Evolutionary conservation across 805 yeast species (phyloP).

Genomic region (Myxozyma melibiosi): DNA sequence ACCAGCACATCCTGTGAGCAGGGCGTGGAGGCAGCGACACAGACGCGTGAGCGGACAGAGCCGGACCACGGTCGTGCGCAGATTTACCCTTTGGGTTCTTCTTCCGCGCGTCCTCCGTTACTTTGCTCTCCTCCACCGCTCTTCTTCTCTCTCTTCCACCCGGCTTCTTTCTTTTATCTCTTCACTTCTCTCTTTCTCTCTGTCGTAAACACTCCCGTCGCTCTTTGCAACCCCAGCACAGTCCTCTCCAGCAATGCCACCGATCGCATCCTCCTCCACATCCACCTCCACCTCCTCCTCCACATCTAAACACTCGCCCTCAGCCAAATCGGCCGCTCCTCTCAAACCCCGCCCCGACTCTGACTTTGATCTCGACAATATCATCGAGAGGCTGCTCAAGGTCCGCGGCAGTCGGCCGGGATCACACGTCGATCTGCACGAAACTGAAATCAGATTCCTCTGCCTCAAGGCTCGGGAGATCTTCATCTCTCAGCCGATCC

Average conservation of each 20-base stretch:
- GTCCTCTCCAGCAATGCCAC: no score
- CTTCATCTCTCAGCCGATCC: conserved; percentile 94
- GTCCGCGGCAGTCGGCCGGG: conserved; percentile 99
- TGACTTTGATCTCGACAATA: conserved; percentile 95
- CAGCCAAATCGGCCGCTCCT: conserved; percentile 1
- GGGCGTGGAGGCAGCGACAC: no score
- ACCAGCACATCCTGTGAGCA: no score
- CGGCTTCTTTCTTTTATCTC: not conserved
- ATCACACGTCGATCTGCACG: conserved; percentile 89
- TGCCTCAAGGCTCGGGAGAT: conserved; percentile 98
- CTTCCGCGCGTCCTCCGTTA: no score
- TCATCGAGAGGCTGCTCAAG: conserved; percentile 92
- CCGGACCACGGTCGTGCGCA: no score
- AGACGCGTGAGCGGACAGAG: no score
- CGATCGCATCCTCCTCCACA: no score
- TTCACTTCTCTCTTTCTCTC: not conserved
- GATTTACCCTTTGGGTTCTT: no score
- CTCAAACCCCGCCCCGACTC: conserved; percentile 23
- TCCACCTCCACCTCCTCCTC: not conserved
- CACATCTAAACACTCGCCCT: not conserved
- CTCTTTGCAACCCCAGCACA: no score
- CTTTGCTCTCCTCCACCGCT: no score
- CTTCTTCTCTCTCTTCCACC: not conserved
- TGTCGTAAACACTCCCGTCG: not conserved
- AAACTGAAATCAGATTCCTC: conserved; percentile 88